phyloP scores from a whole-genome alignment of 1,284 basidiomycete species.

The Ganoderma leucocontextum region DNA sequence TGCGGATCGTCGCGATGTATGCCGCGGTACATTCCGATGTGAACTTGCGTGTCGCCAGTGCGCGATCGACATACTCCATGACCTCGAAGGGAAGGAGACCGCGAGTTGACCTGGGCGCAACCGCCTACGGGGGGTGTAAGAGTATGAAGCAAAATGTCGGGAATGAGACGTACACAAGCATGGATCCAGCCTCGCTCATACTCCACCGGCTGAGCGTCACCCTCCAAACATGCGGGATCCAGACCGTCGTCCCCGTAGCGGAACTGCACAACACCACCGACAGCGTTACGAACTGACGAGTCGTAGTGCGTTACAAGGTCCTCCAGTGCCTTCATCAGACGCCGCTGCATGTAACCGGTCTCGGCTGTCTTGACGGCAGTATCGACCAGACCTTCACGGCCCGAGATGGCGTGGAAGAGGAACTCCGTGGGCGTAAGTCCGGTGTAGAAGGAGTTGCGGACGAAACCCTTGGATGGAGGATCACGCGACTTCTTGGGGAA shows the following conservation, averaged over 20 bases:
- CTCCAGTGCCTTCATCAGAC: constrained; percentile 98
- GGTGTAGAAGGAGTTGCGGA: constrained; percentile 96
- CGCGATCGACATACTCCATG: constrained; percentile 73
- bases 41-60: constrained; percentile 69
- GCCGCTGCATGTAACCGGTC: constrained; percentile 99
- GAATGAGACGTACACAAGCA: constrained; percentile 68
- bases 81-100: constrained; percentile 92
- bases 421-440: constrained; percentile 98
- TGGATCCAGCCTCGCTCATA: constrained; percentile 91
- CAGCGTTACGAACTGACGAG: constrained; percentile 94
- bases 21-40: constrained; percentile 77
- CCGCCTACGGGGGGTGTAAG: constrained; percentile 55
- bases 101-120: constrained; percentile 63
- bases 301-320: constrained; percentile 98
- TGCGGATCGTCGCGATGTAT: constrained; percentile 81
- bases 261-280: constrained; percentile 98
- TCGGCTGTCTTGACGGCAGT: constrained; percentile 99
- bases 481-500: constrained; percentile 98
- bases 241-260: constrained; percentile 97
- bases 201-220: constrained; percentile 93
- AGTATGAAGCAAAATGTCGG: not conserved
- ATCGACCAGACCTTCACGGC: constrained; percentile 98
- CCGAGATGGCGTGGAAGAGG: constrained; percentile 98
- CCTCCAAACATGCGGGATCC: constrained; percentile 96
- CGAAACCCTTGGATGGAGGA: constrained; percentile 98